Evolutionary conservation across 768 basidiomycete genomes (phyloP).

Genomic region (Cystofilobasidium bisporidii): DNA sequence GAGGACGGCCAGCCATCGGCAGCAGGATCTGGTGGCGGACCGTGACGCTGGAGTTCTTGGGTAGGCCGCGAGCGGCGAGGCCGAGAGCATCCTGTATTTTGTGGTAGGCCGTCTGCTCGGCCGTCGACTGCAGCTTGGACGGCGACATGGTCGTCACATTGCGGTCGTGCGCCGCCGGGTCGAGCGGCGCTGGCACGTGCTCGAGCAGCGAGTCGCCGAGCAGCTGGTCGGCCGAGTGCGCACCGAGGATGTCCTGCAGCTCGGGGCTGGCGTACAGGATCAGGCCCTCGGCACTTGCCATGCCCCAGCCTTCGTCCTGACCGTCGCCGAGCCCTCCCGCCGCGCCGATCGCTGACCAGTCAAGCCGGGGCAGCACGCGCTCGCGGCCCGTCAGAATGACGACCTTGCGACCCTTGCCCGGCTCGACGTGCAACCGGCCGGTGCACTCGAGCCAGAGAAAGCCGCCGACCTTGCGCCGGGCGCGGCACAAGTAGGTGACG

Average conservation of each 20-base stretch:
- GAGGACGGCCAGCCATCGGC: conserved; percentile 15
- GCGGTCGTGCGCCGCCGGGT: neutral
- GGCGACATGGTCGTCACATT: neutral
- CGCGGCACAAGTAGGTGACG: conserved; percentile 78
- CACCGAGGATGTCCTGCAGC: conserved; percentile 38
- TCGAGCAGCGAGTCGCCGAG: conserved; percentile 11
- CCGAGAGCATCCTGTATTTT: neutral
- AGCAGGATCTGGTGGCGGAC: conserved; percentile 38
- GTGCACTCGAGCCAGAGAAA: conserved; percentile 86
- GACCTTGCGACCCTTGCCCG: conserved; percentile 86
- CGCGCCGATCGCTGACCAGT: conserved; percentile 57
- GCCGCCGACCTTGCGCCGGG: conserved; percentile 53
- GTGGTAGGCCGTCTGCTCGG: neutral
- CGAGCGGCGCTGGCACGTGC: conserved; percentile 1
- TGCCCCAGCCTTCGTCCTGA: conserved; percentile 42
- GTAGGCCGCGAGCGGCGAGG: conserved; percentile 2
- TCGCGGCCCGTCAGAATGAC: conserved; percentile 77
- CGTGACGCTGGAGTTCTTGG: conserved; percentile 28
- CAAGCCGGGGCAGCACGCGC: conserved; percentile 42
- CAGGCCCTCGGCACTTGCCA: conserved; percentile 42
- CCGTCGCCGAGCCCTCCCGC: conserved; percentile 47
- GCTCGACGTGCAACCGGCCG: conserved; percentile 79
- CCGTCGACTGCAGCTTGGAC: neutral
- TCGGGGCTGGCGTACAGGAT: conserved; percentile 41
- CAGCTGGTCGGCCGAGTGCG: conserved; percentile 26